Conservation (phyloP, 148 eudicot species). For the Cornus suecica region DNA sequence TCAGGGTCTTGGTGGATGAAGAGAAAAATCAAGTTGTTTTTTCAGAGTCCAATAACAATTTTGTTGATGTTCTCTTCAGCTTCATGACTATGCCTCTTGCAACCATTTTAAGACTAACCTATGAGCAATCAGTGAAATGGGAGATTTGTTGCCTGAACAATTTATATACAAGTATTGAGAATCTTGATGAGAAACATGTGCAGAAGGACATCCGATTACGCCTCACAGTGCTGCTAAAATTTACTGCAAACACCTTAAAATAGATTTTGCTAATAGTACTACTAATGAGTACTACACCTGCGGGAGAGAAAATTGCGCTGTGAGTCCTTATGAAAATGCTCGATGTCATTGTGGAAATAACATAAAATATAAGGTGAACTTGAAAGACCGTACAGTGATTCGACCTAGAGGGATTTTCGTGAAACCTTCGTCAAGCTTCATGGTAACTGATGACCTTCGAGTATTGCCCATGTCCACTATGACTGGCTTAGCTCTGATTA, state of each 20-base stretch:
- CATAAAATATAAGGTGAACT: not conserved
- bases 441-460: not conserved
- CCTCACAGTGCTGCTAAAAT: conserved; percentile 10
- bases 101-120: not conserved
- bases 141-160: conserved; percentile 1
- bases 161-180: not conserved
- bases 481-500: not conserved
- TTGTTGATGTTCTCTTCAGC: conserved; percentile 10
- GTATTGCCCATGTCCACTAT: not conserved
- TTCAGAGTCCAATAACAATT: not conserved
- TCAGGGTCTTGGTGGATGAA: conserved; percentile 1
- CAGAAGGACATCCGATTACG: not conserved
- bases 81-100: conserved; percentile 1
- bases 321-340: not conserved
- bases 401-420: not conserved
- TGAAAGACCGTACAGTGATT: no score
- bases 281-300: not conserved
- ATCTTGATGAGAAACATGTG: not conserved
- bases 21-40: not conserved
- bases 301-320: not conserved
- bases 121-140: not conserved
- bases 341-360: not conserved
- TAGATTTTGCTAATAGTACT: not conserved
- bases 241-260: conserved; percentile 1
- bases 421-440: not conserved